These are phyloP conservation scores for Trichophyton schoenleinii DNA, from an alignment of 2,329 filamentous ascomycete genomes.

Conservation along the genomic window DNA sequence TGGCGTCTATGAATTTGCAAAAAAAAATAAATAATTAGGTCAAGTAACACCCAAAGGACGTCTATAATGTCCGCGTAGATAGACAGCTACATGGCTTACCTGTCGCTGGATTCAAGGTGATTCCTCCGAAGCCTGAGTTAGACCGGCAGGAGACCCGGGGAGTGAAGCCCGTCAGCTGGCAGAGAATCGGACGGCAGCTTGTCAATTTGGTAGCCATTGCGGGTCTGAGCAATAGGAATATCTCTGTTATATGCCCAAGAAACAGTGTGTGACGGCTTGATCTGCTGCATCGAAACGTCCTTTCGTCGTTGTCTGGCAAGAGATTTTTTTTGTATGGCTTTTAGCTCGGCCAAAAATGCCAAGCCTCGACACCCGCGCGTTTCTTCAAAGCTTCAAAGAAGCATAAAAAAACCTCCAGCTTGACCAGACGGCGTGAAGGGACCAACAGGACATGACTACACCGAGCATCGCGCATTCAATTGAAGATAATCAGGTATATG, in stretches of 20 bases:
- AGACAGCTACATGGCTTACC: not conserved
- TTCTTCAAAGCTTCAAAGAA: not conserved
- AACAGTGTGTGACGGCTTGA: not conserved
- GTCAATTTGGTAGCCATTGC: constrained; percentile 1
- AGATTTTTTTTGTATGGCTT: not conserved
- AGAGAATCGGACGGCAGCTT: not conserved
- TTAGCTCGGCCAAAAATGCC: not conserved
- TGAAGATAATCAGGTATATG: not conserved
- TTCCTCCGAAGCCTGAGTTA: not conserved
- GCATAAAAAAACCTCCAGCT: not conserved
- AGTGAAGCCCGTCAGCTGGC: not conserved
- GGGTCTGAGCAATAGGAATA: not conserved
- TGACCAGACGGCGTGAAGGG: not conserved
- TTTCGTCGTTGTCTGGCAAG: not conserved
- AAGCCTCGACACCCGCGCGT: not conserved
- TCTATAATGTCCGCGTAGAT: not conserved
- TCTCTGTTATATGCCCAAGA: not conserved
- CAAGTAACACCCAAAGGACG: not conserved
- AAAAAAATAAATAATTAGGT: not conserved
- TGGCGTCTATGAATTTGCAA: not conserved
- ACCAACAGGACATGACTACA: not conserved
- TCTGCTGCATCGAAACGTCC: not conserved
- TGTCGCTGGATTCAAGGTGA: not conserved
- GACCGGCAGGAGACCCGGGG: not conserved
- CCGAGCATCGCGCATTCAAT: not conserved